Conservation (phyloP, 2,329 filamentous ascomycete species). For the Pezicula rhizophila region DNA sequence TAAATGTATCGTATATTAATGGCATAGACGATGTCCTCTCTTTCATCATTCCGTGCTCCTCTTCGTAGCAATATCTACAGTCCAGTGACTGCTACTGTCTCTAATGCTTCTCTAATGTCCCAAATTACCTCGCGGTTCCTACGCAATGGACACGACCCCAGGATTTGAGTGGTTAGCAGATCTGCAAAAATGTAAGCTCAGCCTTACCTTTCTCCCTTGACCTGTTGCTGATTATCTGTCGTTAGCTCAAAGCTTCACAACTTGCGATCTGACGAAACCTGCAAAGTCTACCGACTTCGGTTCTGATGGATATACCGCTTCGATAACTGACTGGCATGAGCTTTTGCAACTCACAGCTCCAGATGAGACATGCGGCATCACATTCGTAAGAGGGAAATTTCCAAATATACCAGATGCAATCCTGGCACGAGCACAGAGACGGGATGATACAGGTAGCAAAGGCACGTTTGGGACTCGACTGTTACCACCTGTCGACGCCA, state of each 20-base stretch:
- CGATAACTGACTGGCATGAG: slow-evolving; percentile 15
- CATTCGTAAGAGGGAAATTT: slow-evolving; percentile 13
- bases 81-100: background rate
- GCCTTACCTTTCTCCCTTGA: background rate
- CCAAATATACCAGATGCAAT: slow-evolving; percentile 13
- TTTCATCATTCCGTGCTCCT: no score
- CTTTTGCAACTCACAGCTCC: slow-evolving; percentile 17
- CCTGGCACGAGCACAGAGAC: slow-evolving; percentile 12
- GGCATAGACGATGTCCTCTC: no score
- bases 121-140: background rate
- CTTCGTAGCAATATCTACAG: background rate
- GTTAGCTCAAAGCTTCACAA: slow-evolving; percentile 13
- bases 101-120: background rate
- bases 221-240: background rate
- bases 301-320: slow-evolving; percentile 13
- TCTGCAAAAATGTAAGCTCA: slow-evolving; percentile 8
- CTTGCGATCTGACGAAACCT: slow-evolving; percentile 7
- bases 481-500: slow-evolving; percentile 2
- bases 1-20: no score
- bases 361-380: slow-evolving; percentile 12
- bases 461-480: slow-evolving; percentile 12
- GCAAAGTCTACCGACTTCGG: slow-evolving; percentile 16
- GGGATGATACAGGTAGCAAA: slow-evolving; percentile 12
- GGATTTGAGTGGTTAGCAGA: slow-evolving; percentile 11
- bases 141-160: background rate